Percentiles rank a stretch among this genome's conserved stretches.
Evolutionary conservation across 2,329 filamentous ascomycete genomes (phyloP).

Genomic region (Phaeoacremonium minimum): DNA sequence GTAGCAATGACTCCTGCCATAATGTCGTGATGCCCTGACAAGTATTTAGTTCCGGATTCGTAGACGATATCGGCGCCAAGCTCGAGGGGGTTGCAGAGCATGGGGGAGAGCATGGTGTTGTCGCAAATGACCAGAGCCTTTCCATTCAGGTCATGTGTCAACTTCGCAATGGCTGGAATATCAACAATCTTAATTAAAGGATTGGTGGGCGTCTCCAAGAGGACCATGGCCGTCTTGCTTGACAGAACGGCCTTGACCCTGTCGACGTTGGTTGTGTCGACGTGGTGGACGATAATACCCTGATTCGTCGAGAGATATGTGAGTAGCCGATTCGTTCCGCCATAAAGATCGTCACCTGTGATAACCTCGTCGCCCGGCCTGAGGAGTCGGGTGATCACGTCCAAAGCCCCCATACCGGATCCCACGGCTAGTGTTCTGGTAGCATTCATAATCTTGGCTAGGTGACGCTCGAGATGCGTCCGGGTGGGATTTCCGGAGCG

Average conservation of each 20-base stretch:
- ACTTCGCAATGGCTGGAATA: conserved; percentile 71
- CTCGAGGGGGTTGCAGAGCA: conserved; percentile 90
- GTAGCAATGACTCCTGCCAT: conserved; percentile 97
- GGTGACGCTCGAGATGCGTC: conserved; percentile 90
- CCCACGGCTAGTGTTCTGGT: conserved; percentile 86
- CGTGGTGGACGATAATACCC: conserved; percentile 90
- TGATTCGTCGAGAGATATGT: conserved; percentile 88
- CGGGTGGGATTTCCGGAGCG: conserved; percentile 95
- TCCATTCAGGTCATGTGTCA: conserved; percentile 73
- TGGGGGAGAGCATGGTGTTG: conserved; percentile 97
- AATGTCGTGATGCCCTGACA: conserved; percentile 96
- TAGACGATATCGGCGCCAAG: conserved; percentile 95
- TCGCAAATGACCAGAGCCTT: conserved; percentile 85
- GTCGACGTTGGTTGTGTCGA: conserved; percentile 82
- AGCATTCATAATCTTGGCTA: conserved; percentile 99
- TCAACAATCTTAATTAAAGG: conserved; percentile 98
- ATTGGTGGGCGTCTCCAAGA: conserved; percentile 95
- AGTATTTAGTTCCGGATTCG: conserved; percentile 95
- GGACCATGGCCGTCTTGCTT: conserved; percentile 86
- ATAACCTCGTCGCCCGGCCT: conserved; percentile 94
- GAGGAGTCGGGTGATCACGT: conserved; percentile 89
- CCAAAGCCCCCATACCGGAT: conserved; percentile 94
- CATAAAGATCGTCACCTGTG: conserved; percentile 94
- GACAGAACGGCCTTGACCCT: conserved; percentile 65
- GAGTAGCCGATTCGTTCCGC: conserved; percentile 87